Evolutionary conservation across 441 rosid species (phyloP).

Genomic region (Pelargonium myrrhifolium): DNA sequence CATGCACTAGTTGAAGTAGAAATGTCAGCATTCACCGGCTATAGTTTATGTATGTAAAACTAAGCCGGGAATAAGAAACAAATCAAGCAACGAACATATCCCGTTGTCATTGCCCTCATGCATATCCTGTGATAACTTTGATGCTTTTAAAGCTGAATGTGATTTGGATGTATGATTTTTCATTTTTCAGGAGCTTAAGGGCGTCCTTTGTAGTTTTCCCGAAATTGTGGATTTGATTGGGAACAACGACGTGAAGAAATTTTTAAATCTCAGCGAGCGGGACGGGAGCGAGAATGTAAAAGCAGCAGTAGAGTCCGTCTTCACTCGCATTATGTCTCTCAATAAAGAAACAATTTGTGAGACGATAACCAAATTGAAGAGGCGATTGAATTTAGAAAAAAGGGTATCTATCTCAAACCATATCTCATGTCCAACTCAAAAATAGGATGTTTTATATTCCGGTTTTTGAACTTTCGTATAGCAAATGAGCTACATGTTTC

Average conservation of each 20-base stretch:
- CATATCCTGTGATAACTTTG: neutral
- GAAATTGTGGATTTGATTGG: constrained; percentile 30
- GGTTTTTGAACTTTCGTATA: too few relatives aligned
- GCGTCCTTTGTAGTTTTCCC: constrained; percentile 26
- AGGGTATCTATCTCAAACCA: constrained; percentile 17
- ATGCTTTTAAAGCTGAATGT: neutral
- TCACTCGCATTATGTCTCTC: constrained; percentile 28
- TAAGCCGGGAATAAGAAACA: neutral
- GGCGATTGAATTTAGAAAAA: constrained; percentile 22
- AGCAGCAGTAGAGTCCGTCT: constrained; percentile 22
- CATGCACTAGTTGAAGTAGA: neutral
- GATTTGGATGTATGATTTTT: neutral
- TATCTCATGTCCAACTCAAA: neutral
- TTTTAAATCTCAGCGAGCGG: constrained; percentile 10
- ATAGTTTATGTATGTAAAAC: neutral
- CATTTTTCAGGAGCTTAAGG: constrained; percentile 28
- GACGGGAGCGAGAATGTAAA: constrained; percentile 18
- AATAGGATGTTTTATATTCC: too few relatives aligned
- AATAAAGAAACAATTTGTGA: constrained; percentile 18
- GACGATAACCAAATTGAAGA: constrained; percentile 21
- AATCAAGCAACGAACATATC: neutral
- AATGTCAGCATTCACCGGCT: neutral
- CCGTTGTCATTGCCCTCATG: neutral
- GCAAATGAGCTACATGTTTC: too few relatives aligned
- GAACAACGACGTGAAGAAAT: constrained; percentile 14